Base-by-base conservation (phyloP, 1,284 basidiomycete genomes). In the Xanthoconium separans region DNA sequence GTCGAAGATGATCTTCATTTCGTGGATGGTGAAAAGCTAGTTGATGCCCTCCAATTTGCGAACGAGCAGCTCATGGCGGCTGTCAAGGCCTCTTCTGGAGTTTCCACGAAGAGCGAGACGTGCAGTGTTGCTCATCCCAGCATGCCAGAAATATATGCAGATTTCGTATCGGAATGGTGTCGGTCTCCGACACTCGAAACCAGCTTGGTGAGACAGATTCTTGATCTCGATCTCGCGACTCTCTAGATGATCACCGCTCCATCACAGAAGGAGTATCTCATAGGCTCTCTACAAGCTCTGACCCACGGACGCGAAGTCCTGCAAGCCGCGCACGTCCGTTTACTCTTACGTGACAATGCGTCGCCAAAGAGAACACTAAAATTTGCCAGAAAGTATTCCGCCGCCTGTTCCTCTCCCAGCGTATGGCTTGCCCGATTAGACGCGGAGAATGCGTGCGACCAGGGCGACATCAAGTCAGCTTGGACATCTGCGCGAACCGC, bases 131-230 rank as follows among this genome's bases (percentile, higher is more conserved):
- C 58, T 29, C 58, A 61, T 15, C 72, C 77, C 46, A 71, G 63
- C 18, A 70, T 83, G 45, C 71, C 73, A 20, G 57, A 63, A n/a
- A 73, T 75, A 39, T 89, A 89, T 65, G 74, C 76, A 15, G 68
- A 71, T 41, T 89, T 88, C 65, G 74, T 85, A 13, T 73, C 76
- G 53, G 77, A 78, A 47, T 83, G 82, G 81, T 82, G 77, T 65
- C 68, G 62, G 24, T 70, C 71, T 46, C 64, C 68, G n/a, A 61
- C 71, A 15, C 74, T 83, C 15, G 83, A 85, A 56, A 65, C 68
- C 27, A 72, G 73, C 56, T 65, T 89, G 70, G 87, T 89, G 65
- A 68, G 84, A 39, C 48, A 44, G 20, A 31, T 53, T 54, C 50
- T 47, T 20, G 12, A 22, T 49, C 18, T 47, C n/a, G 24, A n/a